A percentile compares a stretch with the other conserved stretches of the same genome.
These are phyloP conservation scores for Exophiala aquamarina DNA, from an alignment of 2,329 filamentous ascomycete species.

Conservation along the genomic window DNA sequence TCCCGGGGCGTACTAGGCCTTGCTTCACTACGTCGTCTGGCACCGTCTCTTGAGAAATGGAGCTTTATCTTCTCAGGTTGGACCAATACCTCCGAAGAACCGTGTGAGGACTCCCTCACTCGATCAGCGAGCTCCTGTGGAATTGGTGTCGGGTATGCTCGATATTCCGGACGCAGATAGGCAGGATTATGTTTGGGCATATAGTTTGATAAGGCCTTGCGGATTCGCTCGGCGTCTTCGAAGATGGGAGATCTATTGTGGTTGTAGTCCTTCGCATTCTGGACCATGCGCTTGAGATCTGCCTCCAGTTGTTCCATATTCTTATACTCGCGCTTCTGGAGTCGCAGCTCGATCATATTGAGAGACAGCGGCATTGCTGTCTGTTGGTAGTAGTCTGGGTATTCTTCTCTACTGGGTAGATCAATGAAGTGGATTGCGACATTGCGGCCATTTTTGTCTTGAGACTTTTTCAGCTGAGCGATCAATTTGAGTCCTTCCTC, in stretches of 20 bases:
- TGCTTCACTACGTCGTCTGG: conserved; percentile 21
- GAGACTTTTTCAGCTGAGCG: conserved; percentile 70
- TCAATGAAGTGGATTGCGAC: conserved; percentile 75
- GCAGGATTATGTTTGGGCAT: conserved; percentile 87
- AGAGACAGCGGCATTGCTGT: conserved; percentile 79
- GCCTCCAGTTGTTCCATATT: conserved; percentile 74
- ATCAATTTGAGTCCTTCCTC: conserved; percentile 72
- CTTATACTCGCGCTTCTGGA: conserved; percentile 67
- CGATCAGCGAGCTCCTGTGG: conserved; percentile 52
- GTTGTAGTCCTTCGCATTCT: conserved; percentile 84
- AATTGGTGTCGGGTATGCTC: conserved; percentile 71
- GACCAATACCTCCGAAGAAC: conserved; percentile 14
- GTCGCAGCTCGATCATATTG: conserved; percentile 71
- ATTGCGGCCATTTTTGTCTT: conserved; percentile 77
- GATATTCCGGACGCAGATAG: conserved; percentile 69
- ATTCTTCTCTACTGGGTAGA: conserved; percentile 57
- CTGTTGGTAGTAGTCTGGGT: conserved; percentile 72
- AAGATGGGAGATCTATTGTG: conserved; percentile 69
- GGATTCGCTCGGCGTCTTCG: conserved; percentile 81
- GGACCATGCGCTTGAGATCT: conserved; percentile 83
- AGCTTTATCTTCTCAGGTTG: conserved; percentile 24
- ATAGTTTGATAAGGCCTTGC: conserved; percentile 82
- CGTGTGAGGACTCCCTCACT: conserved; percentile 13
- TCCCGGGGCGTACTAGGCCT: conserved; percentile 9
- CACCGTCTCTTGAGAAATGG: conserved; percentile 14